Base-by-base conservation (phyloP, 1,284 basidiomycete species). In the Austroboletus niveus region DNA sequence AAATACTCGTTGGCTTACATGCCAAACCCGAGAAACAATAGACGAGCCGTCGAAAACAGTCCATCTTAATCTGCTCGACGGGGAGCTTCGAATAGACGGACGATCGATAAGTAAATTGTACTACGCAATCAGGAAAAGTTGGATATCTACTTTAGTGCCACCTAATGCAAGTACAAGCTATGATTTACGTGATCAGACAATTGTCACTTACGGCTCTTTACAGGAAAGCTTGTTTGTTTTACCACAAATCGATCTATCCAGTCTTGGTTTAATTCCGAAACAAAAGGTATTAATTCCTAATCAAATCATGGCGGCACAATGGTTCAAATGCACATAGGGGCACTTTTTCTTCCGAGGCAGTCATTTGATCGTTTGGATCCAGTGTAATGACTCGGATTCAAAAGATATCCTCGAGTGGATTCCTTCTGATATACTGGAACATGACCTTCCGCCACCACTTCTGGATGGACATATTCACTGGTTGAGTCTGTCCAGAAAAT, bases 71-170 rank as follows among this genome's bases (percentile, higher is more conserved):
- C 11, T 42, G 14, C 8, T 31, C n/a, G n/a, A 31, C 17, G 29
- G 29, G 7, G 10, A 15, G 15, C 5, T 42, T 9, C 24, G 10
- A 5, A 29, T 42, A 11, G n/a, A 42, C n/a, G 79, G 76, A 0
- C 68, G 68, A 43, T 65, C 71, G 1, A 47, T 77, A 4, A 70
- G 71, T 7, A 67, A 69, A 24, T 62, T 81, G 10, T 74, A 76
- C 0, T 45, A 36, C 1, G 51, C 58, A 0, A 74, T 78, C 34
- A 35, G 66, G 1, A 32, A 29, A 0, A 69, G 77, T 56, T 39
- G 65, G 1, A 59, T 64, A 1, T 79, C 72, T 42, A 22, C 31
- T 3, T 58, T 65, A 0, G 52, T 79, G 22, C 69, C 73, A 24
- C 61, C 57, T 9, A 30, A 61, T 27, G 73, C 71, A 49, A 4